Base-by-base conservation (phyloP, 2,329 filamentous ascomycete genomes). In the Penicillium corylophilum region DNA sequence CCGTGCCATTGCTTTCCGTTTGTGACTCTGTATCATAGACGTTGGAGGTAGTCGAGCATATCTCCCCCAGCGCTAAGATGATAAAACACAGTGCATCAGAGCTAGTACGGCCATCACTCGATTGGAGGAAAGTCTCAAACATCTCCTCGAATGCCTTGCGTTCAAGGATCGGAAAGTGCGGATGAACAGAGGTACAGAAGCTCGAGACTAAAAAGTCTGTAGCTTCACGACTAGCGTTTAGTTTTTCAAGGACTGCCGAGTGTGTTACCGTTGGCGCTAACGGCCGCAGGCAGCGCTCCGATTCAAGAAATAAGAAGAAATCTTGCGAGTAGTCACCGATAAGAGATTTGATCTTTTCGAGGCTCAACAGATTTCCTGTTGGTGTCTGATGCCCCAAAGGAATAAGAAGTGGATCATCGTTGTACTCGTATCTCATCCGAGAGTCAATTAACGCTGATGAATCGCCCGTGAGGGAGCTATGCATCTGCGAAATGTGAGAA, bases 311-410 rank as follows among this genome's bases (percentile, higher is more conserved):
- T 23, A 51, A 35, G 16, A 60, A 60, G 33, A 56, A 58, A 28
- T 58, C 55, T 40, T 58, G 50, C n/a, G 57, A 49, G 26, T 58
- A 58, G 35, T 56, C 48, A 22, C 57, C 57, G 15, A 60, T 48
- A 5, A 58, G 45, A 4, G 45, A 47, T 13, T 51, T 58, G 3
- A 60, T 49, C 38, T 38, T 49, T 12, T 56, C 57, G 4, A 60
- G 48, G 4, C 38, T 38, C 18, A 60, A 38, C 8, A 60, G 31
- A 10, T 53, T 58, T 15, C 48, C 57, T 2, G 57, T 56, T 15
- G 55, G 57, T 0, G 55, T 56, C 24, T 56, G 50, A 18, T 59
- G 51, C 1, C 46, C 48, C 16, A 49, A 24, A 29, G 57, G 55
- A 38, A 59, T 57, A 3, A 48, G 44, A 16, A 51, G 45, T 10